These are phyloP conservation scores for Metschnikowia corniflorae DNA, from an alignment of 805 yeast species.

Conservation along the genomic window DNA sequence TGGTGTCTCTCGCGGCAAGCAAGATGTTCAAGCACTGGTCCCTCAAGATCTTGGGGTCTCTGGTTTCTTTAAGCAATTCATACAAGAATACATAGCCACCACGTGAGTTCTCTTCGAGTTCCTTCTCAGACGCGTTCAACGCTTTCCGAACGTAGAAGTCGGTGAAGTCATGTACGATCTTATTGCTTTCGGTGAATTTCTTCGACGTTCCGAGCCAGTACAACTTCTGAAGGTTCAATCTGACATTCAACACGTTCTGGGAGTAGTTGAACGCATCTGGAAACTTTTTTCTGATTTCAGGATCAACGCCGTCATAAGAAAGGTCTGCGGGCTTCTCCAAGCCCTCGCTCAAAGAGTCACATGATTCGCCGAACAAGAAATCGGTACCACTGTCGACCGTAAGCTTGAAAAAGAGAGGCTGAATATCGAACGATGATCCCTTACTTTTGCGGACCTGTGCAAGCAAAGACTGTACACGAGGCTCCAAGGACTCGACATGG, in stretches of 20 bases:
- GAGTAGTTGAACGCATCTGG: conserved; percentile 16
- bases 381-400: conserved; percentile 19
- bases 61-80: conserved; percentile 47
- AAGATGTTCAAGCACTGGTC: conserved; percentile 51
- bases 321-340: conserved; percentile 1
- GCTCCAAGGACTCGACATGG: conserved; percentile 25
- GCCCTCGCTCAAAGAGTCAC: conserved; percentile 16
- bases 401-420: conserved; percentile 16
- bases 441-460: conserved; percentile 14
- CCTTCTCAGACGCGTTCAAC: conserved; percentile 28
- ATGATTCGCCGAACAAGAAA: conserved; percentile 18
- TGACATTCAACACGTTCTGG: conserved; percentile 11
- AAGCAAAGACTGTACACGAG: conserved; percentile 19
- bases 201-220: conserved; percentile 11
- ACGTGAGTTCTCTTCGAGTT: conserved; percentile 27
- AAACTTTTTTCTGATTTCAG: conserved; percentile 9
- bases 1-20: conserved; percentile 55
- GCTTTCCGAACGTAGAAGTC: conserved; percentile 39
- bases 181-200: conserved; percentile 14
- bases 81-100: conserved; percentile 45
- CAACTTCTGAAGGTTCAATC: conserved; percentile 14
- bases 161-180: conserved; percentile 14
- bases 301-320: conserved; percentile 7
- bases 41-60: conserved; percentile 44
- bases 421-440: conserved; percentile 14